Evolutionary conservation across 2,329 filamentous ascomycete species (phyloP).

Genomic region (Phialophora verrucosa): DNA sequence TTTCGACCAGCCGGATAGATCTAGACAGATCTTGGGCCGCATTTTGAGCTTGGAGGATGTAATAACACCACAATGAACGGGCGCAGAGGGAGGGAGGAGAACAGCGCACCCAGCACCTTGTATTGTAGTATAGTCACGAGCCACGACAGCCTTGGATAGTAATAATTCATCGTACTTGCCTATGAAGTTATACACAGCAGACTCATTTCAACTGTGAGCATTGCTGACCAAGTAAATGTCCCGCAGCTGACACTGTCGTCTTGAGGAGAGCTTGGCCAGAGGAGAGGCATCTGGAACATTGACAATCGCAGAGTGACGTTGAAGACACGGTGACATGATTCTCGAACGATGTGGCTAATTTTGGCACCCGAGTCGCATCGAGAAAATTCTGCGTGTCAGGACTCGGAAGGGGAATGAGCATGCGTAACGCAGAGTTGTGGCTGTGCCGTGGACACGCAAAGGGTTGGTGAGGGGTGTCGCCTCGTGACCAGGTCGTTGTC

Average conservation of each 20-base stretch:
- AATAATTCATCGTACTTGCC: conserved; percentile 5
- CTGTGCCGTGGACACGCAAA: conserved; percentile 1
- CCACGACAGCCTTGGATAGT: conserved; percentile 12
- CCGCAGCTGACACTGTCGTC: not conserved
- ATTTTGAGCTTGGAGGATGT: conserved; percentile 20
- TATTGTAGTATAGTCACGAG: conserved; percentile 25
- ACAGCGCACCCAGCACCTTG: conserved; percentile 7
- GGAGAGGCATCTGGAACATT: conserved; percentile 1
- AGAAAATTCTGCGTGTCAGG: conserved; percentile 1
- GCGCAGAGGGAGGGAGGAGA: not conserved
- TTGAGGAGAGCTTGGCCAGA: not conserved
- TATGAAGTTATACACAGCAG: not conserved
- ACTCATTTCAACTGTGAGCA: not conserved
- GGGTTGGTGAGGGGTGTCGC: not conserved
- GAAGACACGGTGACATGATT: conserved; percentile 17
- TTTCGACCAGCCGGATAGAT: conserved; percentile 25
- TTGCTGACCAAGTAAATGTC: not conserved
- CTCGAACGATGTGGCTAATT: conserved; percentile 9
- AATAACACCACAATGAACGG: conserved; percentile 22
- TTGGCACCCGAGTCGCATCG: conserved; percentile 3
- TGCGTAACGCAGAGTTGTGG: conserved; percentile 9
- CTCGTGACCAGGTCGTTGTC: not conserved
- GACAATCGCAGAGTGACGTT: conserved; percentile 1
- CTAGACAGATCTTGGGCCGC: conserved; percentile 13
- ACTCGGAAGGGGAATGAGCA: not conserved